These are phyloP conservation scores for Hibiscus syriacus DNA, from an alignment of 345 rosid species.

Conservation along the genomic window DNA sequence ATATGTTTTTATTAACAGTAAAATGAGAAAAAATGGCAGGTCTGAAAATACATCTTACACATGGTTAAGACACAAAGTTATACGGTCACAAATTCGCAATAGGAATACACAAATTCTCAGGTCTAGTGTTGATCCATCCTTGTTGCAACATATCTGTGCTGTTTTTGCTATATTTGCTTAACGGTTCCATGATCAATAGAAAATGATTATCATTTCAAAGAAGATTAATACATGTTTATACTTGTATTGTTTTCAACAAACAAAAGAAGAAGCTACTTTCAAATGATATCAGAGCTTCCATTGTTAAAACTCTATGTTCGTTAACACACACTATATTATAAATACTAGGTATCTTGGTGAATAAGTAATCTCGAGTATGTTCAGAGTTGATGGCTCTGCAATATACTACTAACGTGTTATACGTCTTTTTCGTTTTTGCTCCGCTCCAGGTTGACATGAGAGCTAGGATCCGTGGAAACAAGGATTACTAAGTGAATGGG, in stretches of 20 bases:
- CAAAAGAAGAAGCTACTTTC: not conserved
- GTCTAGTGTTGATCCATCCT: not conserved
- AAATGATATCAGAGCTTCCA: not conserved
- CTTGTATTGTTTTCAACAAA: not conserved
- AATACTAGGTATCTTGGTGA: too few relatives aligned
- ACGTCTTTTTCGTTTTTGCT: not conserved
- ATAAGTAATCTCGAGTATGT: not conserved
- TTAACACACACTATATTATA: too few relatives aligned
- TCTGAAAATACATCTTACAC: too few relatives aligned
- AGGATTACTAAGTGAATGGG: conserved; percentile 57
- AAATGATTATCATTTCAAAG: not conserved
- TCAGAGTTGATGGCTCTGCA: not conserved
- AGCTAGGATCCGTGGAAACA: conserved; percentile 94
- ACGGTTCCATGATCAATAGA: not conserved
- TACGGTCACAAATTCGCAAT: too few relatives aligned
- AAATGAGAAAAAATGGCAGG: too few relatives aligned
- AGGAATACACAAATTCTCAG: too few relatives aligned
- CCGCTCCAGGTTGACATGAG: conserved; percentile 80
- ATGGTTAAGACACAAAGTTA: too few relatives aligned
- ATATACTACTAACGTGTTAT: not conserved
- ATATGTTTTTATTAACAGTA: too few relatives aligned
- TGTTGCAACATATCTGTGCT: not conserved
- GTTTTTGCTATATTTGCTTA: not conserved
- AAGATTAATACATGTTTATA: too few relatives aligned
- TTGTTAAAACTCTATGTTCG: too few relatives aligned